Percentiles rank a stretch among this genome's conserved stretches.
Conservation (phyloP, 2,329 filamentous ascomycete species). For the Colletotrichum orbiculare region DNA sequence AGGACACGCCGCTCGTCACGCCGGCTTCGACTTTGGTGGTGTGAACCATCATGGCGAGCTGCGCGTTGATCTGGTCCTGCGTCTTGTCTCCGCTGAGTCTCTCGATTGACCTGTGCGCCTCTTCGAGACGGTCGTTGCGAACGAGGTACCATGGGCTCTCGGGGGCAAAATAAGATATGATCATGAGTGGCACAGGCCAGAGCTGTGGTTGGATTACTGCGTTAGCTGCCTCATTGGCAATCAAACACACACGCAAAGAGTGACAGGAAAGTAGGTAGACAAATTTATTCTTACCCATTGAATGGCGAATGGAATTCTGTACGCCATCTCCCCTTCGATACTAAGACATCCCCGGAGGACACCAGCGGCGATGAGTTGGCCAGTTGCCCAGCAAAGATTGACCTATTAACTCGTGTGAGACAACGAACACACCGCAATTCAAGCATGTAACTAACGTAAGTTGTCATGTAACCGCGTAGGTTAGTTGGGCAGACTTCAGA, state of each 20-base stretch:
- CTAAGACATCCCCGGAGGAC: conserved; percentile 51
- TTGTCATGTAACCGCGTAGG: conserved; percentile 55
- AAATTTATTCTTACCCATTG: conserved; percentile 46
- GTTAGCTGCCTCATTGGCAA: not conserved
- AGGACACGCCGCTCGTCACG: conserved; percentile 53
- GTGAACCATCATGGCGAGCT: conserved; percentile 43
- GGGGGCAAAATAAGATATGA: conserved; percentile 51
- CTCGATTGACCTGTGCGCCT: conserved; percentile 46
- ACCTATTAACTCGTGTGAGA: conserved; percentile 40
- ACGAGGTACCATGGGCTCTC: conserved; percentile 58
- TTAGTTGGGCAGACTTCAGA: conserved; percentile 55
- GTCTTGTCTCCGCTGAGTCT: conserved; percentile 44
- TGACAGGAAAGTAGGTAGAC: not conserved
- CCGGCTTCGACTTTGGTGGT: conserved; percentile 54
- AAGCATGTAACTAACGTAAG: conserved; percentile 38
- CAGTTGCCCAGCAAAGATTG: conserved; percentile 57
- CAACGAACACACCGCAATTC: not conserved
- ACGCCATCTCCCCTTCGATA: conserved; percentile 50
- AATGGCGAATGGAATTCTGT: conserved; percentile 52
- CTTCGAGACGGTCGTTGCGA: conserved; percentile 48
- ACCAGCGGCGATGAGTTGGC: conserved; percentile 54
- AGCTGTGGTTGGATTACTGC: not conserved
- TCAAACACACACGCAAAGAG: too few species aligned
- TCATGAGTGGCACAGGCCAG: conserved; percentile 52
- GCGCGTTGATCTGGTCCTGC: conserved; percentile 27